Evolutionary conservation across 805 yeast genomes (phyloP).

Genomic region (Starmerella potacharoeniae): DNA sequence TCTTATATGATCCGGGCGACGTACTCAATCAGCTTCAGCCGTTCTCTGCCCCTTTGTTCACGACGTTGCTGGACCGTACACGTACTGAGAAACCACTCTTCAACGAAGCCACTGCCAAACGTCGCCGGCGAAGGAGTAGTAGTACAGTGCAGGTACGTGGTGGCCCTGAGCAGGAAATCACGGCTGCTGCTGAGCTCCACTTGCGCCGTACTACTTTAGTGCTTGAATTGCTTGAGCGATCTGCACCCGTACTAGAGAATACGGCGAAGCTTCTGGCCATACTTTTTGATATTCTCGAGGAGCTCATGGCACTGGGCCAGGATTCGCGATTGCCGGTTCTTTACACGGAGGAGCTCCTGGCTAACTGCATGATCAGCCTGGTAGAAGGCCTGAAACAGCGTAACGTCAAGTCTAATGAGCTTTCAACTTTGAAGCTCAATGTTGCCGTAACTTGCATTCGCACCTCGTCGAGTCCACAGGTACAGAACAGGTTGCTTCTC

Average conservation of each 20-base stretch:
- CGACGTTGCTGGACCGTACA: constrained; percentile 38
- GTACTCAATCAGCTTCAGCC: constrained; percentile 39
- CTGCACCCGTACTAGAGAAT: constrained; percentile 1
- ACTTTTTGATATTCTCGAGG: constrained; percentile 32
- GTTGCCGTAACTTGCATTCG: constrained; percentile 83
- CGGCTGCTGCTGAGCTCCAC: constrained; percentile 65
- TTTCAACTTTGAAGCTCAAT: constrained; percentile 70
- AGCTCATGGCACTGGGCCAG: constrained; percentile 51
- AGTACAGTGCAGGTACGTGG: constrained; percentile 46
- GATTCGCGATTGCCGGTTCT: constrained; percentile 87
- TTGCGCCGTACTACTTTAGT: constrained; percentile 65
- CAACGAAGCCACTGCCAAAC: constrained; percentile 24
- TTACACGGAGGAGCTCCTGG: constrained; percentile 82
- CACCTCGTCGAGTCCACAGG: constrained; percentile 82
- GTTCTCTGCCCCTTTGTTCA: constrained; percentile 51
- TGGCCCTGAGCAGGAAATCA: constrained; percentile 41
- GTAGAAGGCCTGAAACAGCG: constrained; percentile 36
- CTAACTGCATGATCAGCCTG: constrained; percentile 68
- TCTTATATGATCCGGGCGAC: constrained; percentile 35
- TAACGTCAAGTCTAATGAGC: constrained; percentile 28
- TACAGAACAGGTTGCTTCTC: constrained; percentile 74
- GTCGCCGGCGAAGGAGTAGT: constrained; percentile 71
- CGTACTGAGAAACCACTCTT: constrained; percentile 10
- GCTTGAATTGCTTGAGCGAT: constrained; percentile 63
- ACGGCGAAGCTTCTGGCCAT: constrained; percentile 25